Conservation (phyloP, 139 green algal genomes). For the Coelastrella sp. region DNA sequence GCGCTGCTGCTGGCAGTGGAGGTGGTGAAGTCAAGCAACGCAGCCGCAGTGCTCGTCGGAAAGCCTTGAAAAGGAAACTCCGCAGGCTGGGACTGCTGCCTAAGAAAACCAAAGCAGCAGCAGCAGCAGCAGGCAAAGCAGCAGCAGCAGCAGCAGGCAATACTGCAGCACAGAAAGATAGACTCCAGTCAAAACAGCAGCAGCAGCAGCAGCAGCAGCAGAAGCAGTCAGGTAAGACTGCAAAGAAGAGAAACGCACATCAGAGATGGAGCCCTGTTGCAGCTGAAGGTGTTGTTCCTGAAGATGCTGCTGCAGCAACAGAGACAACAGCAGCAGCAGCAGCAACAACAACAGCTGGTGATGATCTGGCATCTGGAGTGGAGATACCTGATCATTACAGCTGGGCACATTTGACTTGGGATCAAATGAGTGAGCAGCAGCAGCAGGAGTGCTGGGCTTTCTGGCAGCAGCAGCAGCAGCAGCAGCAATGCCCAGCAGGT, state of each 20-base stretch:
- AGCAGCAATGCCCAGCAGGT: slow-evolving; percentile 22
- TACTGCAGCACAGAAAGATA: neutral
- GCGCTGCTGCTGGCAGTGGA: neutral
- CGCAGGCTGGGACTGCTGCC: slow-evolving; percentile 52
- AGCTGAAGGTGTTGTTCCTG: too few species aligned
- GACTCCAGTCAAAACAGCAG: neutral
- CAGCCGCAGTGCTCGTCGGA: slow-evolving; percentile 58
- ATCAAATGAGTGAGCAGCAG: neutral
- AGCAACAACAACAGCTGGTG: slow-evolving; percentile 8
- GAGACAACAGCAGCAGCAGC: slow-evolving; percentile 40
- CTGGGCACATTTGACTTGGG: neutral
- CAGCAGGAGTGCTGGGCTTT: slow-evolving; percentile 23
- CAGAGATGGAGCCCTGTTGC: too few species aligned
- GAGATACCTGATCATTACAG: neutral
- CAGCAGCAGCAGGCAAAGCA: slow-evolving; percentile 10
- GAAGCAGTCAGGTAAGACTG: too few species aligned
- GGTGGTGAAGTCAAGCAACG: slow-evolving; percentile 2
- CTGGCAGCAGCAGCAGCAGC: slow-evolving; percentile 40
- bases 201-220: neutral
- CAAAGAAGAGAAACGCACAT: too few species aligned
- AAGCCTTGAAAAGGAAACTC: slow-evolving; percentile 54
- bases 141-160: slow-evolving; percentile 1
- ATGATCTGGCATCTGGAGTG: neutral
- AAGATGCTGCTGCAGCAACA: slow-evolving; percentile 22
- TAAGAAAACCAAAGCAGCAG: slow-evolving; percentile 31